phyloP scores from a whole-genome alignment of 805 yeast genomes.

The Cephaloascus albidus region DNA sequence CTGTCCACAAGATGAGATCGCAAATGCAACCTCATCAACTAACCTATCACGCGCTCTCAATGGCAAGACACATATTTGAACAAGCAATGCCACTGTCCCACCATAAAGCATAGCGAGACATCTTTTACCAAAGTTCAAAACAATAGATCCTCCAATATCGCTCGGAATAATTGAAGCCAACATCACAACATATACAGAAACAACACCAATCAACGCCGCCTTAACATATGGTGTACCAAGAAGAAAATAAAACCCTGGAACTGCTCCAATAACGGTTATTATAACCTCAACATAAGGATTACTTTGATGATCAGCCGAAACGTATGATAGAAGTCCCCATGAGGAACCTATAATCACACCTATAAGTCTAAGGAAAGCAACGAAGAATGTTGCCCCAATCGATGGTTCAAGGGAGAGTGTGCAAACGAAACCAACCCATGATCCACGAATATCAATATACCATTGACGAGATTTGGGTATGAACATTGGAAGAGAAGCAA shows the following conservation, averaged over 20 bases:
- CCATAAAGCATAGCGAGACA: conserved; percentile 43
- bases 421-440: conserved; percentile 48
- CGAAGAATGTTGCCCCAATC: conserved; percentile 40
- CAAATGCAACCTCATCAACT: conserved; percentile 27
- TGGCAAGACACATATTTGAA: conserved; percentile 37
- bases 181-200: conserved; percentile 36
- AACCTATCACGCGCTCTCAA: conserved; percentile 36
- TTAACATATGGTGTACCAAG: conserved; percentile 38
- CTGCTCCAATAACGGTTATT: conserved; percentile 30
- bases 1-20: conserved; percentile 27
- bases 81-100: conserved; percentile 34
- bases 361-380: conserved; percentile 34
- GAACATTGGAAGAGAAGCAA: conserved; percentile 43
- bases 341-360: conserved; percentile 39
- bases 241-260: conserved; percentile 35
- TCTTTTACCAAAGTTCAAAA: conserved; percentile 36
- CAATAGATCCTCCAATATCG: conserved; percentile 25
- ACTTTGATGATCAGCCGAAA: conserved; percentile 28
- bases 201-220: conserved; percentile 40
- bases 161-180: conserved; percentile 34
- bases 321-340: conserved; percentile 39
- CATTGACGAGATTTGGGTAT: conserved; percentile 35
- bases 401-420: conserved; percentile 39
- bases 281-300: conserved; percentile 32
- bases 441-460: conserved; percentile 37